Conservation (phyloP, 441 rosid species). For the Adansonia grandidieri region DNA sequence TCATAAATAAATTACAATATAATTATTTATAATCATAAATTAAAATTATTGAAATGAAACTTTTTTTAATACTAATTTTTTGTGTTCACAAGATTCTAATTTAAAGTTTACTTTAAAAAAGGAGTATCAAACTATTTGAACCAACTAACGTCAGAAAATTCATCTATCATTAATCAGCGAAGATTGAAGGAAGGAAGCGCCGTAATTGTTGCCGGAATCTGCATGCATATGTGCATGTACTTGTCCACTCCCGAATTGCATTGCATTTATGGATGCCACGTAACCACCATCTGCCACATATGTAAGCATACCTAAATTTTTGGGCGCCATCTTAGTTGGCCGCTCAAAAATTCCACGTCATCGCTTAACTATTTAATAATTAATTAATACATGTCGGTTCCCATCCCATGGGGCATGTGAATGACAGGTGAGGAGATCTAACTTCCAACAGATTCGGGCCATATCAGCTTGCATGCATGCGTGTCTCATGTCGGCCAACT, state of each 20-base stretch:
- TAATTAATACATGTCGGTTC: neutral
- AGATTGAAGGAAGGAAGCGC: neutral
- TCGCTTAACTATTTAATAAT: neutral
- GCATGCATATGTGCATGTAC: conserved; percentile 27
- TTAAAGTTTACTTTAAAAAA: no score
- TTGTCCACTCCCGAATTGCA: neutral
- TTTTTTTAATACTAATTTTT: no score
- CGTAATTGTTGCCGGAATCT: conserved; percentile 19
- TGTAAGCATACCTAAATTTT: neutral
- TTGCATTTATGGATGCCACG: conserved; percentile 17
- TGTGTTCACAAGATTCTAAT: no score
- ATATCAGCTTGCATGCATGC: conserved; percentile 20
- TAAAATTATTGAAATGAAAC: no score
- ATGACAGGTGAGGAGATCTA: conserved; percentile 14
- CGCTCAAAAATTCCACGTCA: conserved; percentile 9
- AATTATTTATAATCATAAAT: no score
- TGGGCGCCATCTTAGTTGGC: neutral
- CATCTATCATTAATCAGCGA: no score
- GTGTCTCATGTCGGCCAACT: neutral
- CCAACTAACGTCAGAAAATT: no score
- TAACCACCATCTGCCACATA: neutral
- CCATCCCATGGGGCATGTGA: conserved; percentile 22
- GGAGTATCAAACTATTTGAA: no score
- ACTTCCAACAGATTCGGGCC: conserved; percentile 2
- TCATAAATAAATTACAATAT: no score